Evolutionary conservation across 148 eudicot genomes (phyloP).

Genomic region (Vaccinium corymbosum): DNA sequence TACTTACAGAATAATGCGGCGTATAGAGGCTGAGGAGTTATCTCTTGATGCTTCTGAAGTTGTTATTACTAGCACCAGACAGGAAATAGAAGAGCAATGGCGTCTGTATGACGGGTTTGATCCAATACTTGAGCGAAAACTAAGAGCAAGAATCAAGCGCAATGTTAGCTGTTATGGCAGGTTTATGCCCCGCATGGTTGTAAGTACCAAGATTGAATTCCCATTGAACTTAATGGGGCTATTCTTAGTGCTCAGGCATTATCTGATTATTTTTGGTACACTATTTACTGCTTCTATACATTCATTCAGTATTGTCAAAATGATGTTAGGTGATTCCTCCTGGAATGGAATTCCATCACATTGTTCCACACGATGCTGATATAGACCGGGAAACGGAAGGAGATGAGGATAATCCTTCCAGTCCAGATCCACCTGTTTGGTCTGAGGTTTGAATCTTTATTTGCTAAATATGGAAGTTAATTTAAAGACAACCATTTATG

Average conservation of each 20-base stretch:
- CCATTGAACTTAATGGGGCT: not conserved
- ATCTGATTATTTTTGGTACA: not conserved
- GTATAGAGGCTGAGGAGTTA: conserved; percentile 62
- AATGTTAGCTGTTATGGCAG: conserved; percentile 80
- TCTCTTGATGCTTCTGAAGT: conserved; percentile 61
- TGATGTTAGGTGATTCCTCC: conserved; percentile 49
- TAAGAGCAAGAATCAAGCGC: conserved; percentile 76
- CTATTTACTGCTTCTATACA: not conserved
- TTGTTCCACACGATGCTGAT: conserved; percentile 18
- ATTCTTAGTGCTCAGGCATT: not conserved
- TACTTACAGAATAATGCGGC: conserved; percentile 53
- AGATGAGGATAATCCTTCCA: conserved; percentile 10
- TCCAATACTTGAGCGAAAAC: conserved; percentile 58
- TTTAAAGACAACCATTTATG: not conserved
- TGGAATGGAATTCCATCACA: conserved; percentile 21
- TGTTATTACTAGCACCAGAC: conserved; percentile 57
- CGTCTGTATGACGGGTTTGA: conserved; percentile 71
- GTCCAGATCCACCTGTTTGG: conserved; percentile 44
- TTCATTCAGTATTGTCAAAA: conserved; percentile 7
- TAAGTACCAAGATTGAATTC: conserved; percentile 34
- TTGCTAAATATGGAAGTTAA: not conserved
- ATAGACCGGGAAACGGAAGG: conserved; percentile 11
- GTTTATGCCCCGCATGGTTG: conserved; percentile 86
- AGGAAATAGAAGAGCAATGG: conserved; percentile 69
- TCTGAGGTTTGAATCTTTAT: conserved; percentile 49